phyloP scores from a whole-genome alignment of 352 stramenopile species.

The Globisporangium nagaii region DNA sequence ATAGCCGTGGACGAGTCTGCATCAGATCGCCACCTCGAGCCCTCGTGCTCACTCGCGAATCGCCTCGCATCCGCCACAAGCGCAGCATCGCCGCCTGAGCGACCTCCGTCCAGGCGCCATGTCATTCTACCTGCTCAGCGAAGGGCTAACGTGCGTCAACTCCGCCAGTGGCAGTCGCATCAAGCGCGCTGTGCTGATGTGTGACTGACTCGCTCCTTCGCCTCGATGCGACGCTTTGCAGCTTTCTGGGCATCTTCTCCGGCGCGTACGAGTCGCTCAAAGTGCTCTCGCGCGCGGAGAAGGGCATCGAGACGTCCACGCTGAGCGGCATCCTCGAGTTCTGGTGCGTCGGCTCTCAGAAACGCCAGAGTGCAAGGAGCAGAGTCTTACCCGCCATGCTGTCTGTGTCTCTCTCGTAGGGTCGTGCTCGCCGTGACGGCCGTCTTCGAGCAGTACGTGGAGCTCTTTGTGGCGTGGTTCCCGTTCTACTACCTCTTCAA shows the following conservation, averaged over 20 bases:
- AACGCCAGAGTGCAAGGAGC: too few species aligned
- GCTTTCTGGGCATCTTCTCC: slow-evolving; percentile 50
- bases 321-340: slow-evolving; percentile 56
- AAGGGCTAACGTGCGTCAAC: slow-evolving; percentile 59
- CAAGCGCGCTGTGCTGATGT: background rate
- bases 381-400: too few species aligned
- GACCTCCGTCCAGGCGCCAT: too few species aligned
- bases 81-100: background rate
- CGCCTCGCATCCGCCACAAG: background rate
- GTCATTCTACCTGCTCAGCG: slow-evolving; percentile 69
- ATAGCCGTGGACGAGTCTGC: too few species aligned
- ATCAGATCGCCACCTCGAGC: too few species aligned
- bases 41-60: background rate
- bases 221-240: slow-evolving; percentile 8
- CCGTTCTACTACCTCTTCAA: slow-evolving; percentile 80
- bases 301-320: slow-evolving; percentile 41
- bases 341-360: slow-evolving; percentile 26
- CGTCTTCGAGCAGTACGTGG: slow-evolving; percentile 64
- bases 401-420: slow-evolving; percentile 16
- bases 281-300: slow-evolving; percentile 49
- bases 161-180: too few species aligned
- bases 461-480: slow-evolving; percentile 71
- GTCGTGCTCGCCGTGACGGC: slow-evolving; percentile 47
- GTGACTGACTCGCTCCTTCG: too few species aligned
- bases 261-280: slow-evolving; percentile 70